These are phyloP conservation scores for Melampsora larici-populina DNA, from an alignment of 1,284 basidiomycete genomes.

Conservation along the genomic window DNA sequence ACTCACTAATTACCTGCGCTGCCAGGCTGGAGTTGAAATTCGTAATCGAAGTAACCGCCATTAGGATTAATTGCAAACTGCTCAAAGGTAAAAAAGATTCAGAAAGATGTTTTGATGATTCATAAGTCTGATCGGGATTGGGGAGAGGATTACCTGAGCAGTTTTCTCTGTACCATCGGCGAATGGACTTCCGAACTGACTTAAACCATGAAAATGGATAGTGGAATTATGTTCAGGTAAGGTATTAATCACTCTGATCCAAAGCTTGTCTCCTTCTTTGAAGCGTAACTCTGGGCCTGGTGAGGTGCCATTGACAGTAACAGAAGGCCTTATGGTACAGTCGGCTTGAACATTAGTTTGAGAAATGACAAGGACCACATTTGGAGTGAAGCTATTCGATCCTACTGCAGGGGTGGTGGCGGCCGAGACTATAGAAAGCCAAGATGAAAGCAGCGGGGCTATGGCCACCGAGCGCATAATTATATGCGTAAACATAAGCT, in stretches of 20 bases:
- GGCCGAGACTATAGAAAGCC: too few relatives aligned
- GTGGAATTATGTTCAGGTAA: slow-evolving; percentile 46
- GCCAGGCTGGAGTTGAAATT: slow-evolving; percentile 14
- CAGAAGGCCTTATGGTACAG: slow-evolving; percentile 32
- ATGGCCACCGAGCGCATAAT: too few relatives aligned
- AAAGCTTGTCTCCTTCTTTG: slow-evolving; percentile 46
- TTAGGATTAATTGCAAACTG: slow-evolving; percentile 18
- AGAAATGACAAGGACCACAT: slow-evolving; percentile 26
- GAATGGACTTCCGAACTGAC: slow-evolving; percentile 47
- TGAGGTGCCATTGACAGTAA: slow-evolving; percentile 46
- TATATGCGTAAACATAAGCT: too few relatives aligned
- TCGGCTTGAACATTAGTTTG: slow-evolving; percentile 5
- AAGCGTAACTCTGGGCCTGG: slow-evolving; percentile 49
- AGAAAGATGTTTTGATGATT: slow-evolving; percentile 6
- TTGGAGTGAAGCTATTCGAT: too few relatives aligned
- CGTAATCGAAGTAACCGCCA: slow-evolving; percentile 35
- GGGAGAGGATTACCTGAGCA: slow-evolving; percentile 45
- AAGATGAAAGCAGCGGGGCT: too few relatives aligned
- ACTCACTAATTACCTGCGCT: slow-evolving; percentile 35
- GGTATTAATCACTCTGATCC: slow-evolving; percentile 46
- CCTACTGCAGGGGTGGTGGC: too few relatives aligned
- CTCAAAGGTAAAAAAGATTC: not conserved
- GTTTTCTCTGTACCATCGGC: slow-evolving; percentile 49
- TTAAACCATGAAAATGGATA: slow-evolving; percentile 29
- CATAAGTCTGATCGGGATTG: not conserved